These are phyloP conservation scores for Aspergillus panamensis DNA, from an alignment of 495 filamentous ascomycete genomes.

Conservation along the genomic window DNA sequence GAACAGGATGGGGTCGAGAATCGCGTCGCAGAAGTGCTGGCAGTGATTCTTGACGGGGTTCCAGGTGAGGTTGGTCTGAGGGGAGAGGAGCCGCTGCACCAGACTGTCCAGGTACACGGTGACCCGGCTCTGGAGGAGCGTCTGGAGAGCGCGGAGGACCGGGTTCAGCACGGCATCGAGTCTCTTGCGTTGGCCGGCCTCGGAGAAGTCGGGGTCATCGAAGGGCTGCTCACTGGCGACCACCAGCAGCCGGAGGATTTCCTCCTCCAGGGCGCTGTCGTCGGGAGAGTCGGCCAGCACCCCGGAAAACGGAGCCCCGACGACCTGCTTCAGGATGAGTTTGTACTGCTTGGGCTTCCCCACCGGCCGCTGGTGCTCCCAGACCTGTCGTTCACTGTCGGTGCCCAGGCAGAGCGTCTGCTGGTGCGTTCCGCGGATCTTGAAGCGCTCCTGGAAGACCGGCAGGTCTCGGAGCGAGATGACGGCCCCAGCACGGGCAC, in stretches of 20 bases:
- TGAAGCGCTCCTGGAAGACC: conserved; percentile 14
- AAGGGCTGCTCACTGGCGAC: conserved; percentile 11
- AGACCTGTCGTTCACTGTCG: conserved; percentile 17
- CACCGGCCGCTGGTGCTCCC: conserved; percentile 20
- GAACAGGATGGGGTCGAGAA: conserved; percentile 16
- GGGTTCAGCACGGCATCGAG: not conserved
- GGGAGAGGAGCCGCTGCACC: conserved; percentile 23
- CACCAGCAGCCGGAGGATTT: conserved; percentile 26
- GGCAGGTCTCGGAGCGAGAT: conserved; percentile 29
- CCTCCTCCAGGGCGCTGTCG: not conserved
- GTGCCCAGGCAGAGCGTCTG: conserved; percentile 21
- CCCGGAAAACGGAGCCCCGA: conserved; percentile 32
- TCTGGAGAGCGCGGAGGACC: conserved; percentile 7
- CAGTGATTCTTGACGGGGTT: not conserved
- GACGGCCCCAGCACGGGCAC: conserved; percentile 30
- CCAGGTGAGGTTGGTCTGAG: conserved; percentile 3
- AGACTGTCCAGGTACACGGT: conserved; percentile 27
- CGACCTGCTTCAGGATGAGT: conserved; percentile 40
- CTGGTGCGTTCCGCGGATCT: not conserved
- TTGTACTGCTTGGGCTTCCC: conserved; percentile 31
- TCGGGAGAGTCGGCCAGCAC: conserved; percentile 17
- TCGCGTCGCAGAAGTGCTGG: conserved; percentile 2
- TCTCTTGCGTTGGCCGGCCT: not conserved
- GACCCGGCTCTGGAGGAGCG: conserved; percentile 15
- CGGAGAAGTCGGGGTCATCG: conserved; percentile 11